Conservation (phyloP, 352 stramenopile genomes). For the Pythium guiyangense region DNA sequence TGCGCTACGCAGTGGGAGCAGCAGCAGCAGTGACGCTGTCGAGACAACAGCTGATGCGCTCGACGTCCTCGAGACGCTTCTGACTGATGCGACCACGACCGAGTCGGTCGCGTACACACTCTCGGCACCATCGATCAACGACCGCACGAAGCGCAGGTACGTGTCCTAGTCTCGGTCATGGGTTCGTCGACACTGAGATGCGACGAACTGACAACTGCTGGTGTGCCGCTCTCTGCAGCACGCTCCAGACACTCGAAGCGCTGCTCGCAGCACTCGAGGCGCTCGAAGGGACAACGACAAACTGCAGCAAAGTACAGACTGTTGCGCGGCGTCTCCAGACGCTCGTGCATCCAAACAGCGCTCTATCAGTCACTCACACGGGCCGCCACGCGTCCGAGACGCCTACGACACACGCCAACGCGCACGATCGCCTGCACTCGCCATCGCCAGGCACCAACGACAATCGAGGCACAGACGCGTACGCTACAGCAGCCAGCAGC, state of each 20-base stretch:
- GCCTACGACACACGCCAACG: no score
- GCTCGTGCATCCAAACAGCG: not conserved
- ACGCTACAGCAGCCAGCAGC: not conserved
- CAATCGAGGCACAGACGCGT: not conserved
- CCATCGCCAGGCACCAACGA: not conserved
- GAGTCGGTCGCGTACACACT: constrained; percentile 9
- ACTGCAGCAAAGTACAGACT: not conserved
- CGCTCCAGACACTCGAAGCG: constrained; percentile 7
- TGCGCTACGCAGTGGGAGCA: constrained; percentile 16
- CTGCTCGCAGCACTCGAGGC: constrained; percentile 5
- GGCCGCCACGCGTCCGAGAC: no score
- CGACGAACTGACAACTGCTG: not conserved
- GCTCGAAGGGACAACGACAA: not conserved
- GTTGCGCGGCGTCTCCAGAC: constrained; percentile 3
- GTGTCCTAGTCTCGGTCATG: not conserved
- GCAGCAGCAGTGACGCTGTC: constrained; percentile 11
- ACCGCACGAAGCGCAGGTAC: constrained; percentile 10
- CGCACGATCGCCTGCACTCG: no score
- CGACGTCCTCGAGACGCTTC: constrained; percentile 29
- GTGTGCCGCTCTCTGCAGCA: not conserved
- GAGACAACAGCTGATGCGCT: constrained; percentile 25
- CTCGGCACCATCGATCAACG: constrained; percentile 1
- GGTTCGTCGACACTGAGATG: no score
- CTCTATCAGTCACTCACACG: not conserved
- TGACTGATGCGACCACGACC: constrained; percentile 21